phyloP scores from a whole-genome alignment of 129 eudicot species.

The Rutidosis leptorrhynchoides region DNA sequence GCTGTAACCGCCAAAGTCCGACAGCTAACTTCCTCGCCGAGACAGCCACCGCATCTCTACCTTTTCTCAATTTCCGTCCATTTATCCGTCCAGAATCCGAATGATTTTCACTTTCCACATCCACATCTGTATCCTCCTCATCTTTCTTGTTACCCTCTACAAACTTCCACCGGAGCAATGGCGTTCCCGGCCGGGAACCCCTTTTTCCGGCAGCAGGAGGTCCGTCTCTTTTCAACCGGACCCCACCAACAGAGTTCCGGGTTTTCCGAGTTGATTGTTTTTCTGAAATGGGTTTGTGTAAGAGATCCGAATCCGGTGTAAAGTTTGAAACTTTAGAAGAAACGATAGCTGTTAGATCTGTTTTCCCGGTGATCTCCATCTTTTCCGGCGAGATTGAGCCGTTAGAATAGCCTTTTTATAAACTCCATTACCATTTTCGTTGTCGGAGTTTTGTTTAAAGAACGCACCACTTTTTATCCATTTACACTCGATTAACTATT shows the following conservation, averaged over 20 bases:
- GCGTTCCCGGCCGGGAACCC: slow-evolving; percentile 60
- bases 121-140: slow-evolving; percentile 15
- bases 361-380: slow-evolving; percentile 71
- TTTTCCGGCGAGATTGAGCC: slow-evolving; percentile 37
- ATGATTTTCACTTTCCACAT: slow-evolving; percentile 26
- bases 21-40: slow-evolving; percentile 83
- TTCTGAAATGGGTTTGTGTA: slow-evolving; percentile 35
- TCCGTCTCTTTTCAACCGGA: slow-evolving; percentile 49
- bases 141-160: slow-evolving; percentile 35
- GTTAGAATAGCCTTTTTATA: slow-evolving; percentile 8
- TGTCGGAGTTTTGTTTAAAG: too few relatives aligned
- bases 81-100: slow-evolving; percentile 35
- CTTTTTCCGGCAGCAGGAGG: slow-evolving; percentile 30
- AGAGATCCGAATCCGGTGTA: slow-evolving; percentile 52
- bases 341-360: slow-evolving; percentile 33
- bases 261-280: slow-evolving; percentile 42
- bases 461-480: too few relatives aligned
- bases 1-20: slow-evolving; percentile 69
- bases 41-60: slow-evolving; percentile 28
- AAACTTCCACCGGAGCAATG: slow-evolving; percentile 67
- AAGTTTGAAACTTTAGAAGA: slow-evolving; percentile 37
- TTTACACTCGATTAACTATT: too few relatives aligned
- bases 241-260: slow-evolving; percentile 37
- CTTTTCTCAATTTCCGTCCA: slow-evolving; percentile 41
- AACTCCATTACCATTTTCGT: background rate